Evolutionary conservation across 208 protist genomes (phyloP).

Genomic region (Trypanosoma boissoni): DNA sequence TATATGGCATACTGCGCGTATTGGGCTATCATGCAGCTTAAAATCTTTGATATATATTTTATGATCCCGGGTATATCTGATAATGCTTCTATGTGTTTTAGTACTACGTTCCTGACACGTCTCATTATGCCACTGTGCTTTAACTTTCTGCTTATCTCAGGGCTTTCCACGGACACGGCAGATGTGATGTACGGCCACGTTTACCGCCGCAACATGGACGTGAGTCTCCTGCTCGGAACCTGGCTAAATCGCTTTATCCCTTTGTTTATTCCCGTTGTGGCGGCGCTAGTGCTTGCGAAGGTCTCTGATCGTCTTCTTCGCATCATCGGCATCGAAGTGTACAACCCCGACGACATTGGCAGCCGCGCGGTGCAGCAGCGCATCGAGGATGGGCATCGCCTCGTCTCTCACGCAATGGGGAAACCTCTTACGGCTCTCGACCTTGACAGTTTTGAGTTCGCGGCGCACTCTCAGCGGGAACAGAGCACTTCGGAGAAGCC

Average conservation of each 20-base stretch:
- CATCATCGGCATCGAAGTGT: conserved; percentile 73
- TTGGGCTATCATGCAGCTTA: conserved; percentile 89
- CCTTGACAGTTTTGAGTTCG: conserved; percentile 12
- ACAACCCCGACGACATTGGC: conserved; percentile 74
- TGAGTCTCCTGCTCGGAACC: conserved; percentile 66
- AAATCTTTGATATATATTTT: conserved; percentile 88
- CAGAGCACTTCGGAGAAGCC: too few species aligned
- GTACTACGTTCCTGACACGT: conserved; percentile 81
- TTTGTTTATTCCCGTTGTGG: conserved; percentile 85
- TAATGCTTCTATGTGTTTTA: conserved; percentile 89
- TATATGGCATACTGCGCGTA: conserved; percentile 91
- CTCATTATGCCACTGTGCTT: conserved; percentile 92
- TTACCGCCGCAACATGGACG: conserved; percentile 88
- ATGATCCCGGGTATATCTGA: conserved; percentile 86
- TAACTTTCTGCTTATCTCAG: conserved; percentile 86
- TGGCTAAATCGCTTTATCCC: conserved; percentile 84
- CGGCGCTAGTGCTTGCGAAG: conserved; percentile 64
- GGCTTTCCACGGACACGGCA: conserved; percentile 40
- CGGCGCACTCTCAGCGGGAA: too few species aligned
- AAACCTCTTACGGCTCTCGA: conserved; percentile 51
- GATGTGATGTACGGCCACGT: conserved; percentile 89
- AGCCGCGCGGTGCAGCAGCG: conserved; percentile 67
- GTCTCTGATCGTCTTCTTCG: conserved; percentile 59
- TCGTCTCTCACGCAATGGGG: conserved; percentile 71
- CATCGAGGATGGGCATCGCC: conserved; percentile 71